These are phyloP conservation scores for Dentipellis sp. DNA, from an alignment of 768 basidiomycete genomes.

Conservation along the genomic window DNA sequence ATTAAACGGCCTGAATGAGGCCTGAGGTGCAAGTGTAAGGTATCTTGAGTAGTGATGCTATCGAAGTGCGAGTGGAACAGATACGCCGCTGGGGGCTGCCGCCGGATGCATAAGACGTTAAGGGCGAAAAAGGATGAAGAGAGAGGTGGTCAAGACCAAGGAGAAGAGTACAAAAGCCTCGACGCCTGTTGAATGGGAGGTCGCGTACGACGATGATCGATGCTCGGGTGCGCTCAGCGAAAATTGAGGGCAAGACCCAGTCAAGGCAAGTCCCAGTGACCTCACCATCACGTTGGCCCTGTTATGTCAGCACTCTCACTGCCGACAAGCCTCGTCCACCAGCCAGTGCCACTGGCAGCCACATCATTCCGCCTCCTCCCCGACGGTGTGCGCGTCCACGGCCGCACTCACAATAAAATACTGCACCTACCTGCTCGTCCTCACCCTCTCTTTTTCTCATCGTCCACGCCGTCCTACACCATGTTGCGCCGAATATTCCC, in stretches of 20 bases:
- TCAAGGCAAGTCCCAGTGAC: not conserved
- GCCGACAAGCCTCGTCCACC: not conserved
- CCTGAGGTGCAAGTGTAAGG: not conserved
- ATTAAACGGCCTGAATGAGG: not conserved
- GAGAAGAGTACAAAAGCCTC: not conserved
- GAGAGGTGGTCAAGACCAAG: not conserved
- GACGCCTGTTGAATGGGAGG: not conserved
- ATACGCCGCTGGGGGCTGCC: not conserved
- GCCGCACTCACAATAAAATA: not conserved
- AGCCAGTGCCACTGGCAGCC: not conserved
- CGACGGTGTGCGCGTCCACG: not conserved
- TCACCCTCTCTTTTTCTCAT: too few species aligned
- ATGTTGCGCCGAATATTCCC: conserved; percentile 24
- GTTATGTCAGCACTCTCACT: not conserved
- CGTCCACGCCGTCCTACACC: not conserved
- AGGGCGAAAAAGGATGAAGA: not conserved
- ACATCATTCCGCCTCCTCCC: not conserved
- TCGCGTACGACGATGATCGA: not conserved
- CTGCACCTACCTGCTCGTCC: too few species aligned
- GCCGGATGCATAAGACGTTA: conserved; percentile 11
- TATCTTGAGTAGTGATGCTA: conserved; percentile 5
- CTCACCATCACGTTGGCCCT: not conserved
- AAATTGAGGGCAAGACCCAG: not conserved
- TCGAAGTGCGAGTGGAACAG: not conserved
- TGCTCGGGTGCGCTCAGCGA: not conserved